Percentiles rank a stretch among this genome's conserved stretches.
These are phyloP conservation scores for Kwoniella sp. DNA, from an alignment of 768 basidiomycete species.

Conservation along the genomic window DNA sequence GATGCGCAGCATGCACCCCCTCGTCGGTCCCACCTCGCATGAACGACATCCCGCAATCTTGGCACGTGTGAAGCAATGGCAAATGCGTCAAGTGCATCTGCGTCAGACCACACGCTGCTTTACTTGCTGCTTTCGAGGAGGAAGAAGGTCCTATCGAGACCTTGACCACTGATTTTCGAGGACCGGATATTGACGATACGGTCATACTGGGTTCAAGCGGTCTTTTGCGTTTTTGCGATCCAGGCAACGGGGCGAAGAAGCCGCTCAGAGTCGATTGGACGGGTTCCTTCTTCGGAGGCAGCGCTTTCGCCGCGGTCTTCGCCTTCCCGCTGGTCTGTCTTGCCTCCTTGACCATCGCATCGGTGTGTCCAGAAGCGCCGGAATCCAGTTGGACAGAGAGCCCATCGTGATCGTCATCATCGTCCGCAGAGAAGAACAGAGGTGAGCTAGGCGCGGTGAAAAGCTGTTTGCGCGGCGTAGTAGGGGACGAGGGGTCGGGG, in stretches of 20 bases:
- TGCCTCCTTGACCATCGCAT: neutral
- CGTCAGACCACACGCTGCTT: conserved; percentile 12
- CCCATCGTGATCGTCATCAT: conserved; percentile 14
- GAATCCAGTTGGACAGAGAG: neutral
- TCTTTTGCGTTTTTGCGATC: conserved; percentile 9
- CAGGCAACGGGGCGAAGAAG: conserved; percentile 31
- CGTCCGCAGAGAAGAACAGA: conserved; percentile 23
- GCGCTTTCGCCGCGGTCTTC: neutral
- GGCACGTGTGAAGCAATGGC: conserved; percentile 47
- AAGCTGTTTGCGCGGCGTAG: conserved; percentile 1
- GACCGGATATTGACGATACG: neutral
- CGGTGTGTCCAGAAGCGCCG: neutral
- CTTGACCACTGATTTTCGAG: neutral
- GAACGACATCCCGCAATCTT: conserved; percentile 52
- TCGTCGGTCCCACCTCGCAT: conserved; percentile 52
- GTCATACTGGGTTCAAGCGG: conserved; percentile 19
- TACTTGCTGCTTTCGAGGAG: neutral
- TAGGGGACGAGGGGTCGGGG: conserved; percentile 8
- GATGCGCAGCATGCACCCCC: conserved; percentile 40
- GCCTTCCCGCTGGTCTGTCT: neutral
- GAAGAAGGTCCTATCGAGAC: neutral
- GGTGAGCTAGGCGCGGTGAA: neutral
- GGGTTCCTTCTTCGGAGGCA: conserved; percentile 3
- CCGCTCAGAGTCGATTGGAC: conserved; percentile 33
- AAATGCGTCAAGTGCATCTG: conserved; percentile 46